phyloP scores from a whole-genome alignment of 306 rosid species.

The Hippophae rhamnoides region DNA sequence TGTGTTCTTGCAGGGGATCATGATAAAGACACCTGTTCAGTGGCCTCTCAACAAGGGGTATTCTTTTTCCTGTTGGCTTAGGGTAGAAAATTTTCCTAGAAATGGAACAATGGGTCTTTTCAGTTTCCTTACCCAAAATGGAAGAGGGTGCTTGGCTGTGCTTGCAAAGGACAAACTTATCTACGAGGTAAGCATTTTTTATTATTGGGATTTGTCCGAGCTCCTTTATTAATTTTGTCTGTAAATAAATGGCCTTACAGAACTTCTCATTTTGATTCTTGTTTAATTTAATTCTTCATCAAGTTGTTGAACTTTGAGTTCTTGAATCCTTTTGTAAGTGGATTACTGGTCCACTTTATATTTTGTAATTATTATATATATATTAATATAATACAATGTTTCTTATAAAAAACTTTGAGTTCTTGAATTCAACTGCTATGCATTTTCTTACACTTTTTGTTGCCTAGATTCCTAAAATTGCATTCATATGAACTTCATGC shows the following conservation, averaged over 20 bases:
- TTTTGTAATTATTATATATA: too few species aligned
- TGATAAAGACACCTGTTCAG: slow-evolving; percentile 74
- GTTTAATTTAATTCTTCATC: neutral
- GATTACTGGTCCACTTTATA: too few species aligned
- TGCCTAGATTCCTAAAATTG: slow-evolving; percentile 15
- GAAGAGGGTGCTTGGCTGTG: slow-evolving; percentile 79
- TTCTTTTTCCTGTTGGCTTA: slow-evolving; percentile 93
- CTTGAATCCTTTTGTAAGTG: too few species aligned
- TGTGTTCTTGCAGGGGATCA: slow-evolving; percentile 61
- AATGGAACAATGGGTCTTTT: slow-evolving; percentile 88
- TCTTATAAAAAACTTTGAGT: neutral
- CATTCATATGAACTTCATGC: slow-evolving; percentile 15
- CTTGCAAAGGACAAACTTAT: slow-evolving; percentile 70
- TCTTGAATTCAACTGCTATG: slow-evolving; percentile 16
- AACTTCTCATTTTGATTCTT: too few species aligned
- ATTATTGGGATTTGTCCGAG: slow-evolving; percentile 3
- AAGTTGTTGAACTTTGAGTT: too few species aligned
- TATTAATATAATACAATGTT: too few species aligned
- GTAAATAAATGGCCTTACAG: too few species aligned
- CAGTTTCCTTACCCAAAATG: slow-evolving; percentile 84
- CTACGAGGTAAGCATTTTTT: slow-evolving; percentile 54
- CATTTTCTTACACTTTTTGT: neutral
- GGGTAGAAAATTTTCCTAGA: slow-evolving; percentile 85
- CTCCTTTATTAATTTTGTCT: too few species aligned
- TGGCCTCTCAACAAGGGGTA: slow-evolving; percentile 90